Conservation (phyloP, 306 rosid genomes). For the Heteromeles arbutifolia region DNA sequence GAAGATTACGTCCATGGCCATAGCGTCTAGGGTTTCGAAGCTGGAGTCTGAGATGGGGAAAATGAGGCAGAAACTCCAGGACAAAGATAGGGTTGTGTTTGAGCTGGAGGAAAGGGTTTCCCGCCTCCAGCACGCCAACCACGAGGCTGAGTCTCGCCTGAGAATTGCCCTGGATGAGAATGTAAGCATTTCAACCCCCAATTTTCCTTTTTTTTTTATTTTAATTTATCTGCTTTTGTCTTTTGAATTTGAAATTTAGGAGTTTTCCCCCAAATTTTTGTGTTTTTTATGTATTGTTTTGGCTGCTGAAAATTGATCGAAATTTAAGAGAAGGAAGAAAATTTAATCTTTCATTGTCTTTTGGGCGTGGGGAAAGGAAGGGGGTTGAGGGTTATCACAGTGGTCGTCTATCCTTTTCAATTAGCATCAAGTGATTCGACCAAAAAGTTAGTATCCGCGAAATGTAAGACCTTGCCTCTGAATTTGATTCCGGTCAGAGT, state of each 20-base stretch:
- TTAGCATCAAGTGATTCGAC: not conserved
- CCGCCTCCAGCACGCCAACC: constrained; percentile 36
- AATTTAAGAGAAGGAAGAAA: not conserved
- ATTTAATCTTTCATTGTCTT: not conserved
- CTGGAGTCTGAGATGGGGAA: constrained; percentile 58
- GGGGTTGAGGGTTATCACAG: not conserved
- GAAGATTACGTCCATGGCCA: constrained; percentile 88
- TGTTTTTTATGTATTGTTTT: not conserved
- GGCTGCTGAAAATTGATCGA: not conserved
- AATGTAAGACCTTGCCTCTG: not conserved
- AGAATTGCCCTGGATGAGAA: constrained; percentile 53
- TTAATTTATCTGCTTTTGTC: not conserved
- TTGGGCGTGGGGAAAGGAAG: not conserved
- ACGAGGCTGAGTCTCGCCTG: constrained; percentile 51
- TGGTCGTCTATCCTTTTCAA: not conserved
- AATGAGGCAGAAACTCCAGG: constrained; percentile 50
- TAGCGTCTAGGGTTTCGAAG: constrained; percentile 72
- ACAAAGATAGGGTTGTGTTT: constrained; percentile 45
- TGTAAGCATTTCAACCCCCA: constrained; percentile 15
- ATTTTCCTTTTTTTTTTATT: not conserved
- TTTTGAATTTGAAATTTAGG: not conserved
- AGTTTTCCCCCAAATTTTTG: not conserved
- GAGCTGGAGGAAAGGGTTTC: constrained; percentile 56
- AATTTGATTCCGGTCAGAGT: not conserved
- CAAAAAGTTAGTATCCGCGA: not conserved